Percentiles rank a stretch among this genome's conserved stretches.
phyloP scores from a whole-genome alignment of 345 rosid species.

The Hypericum androsaemum region DNA sequence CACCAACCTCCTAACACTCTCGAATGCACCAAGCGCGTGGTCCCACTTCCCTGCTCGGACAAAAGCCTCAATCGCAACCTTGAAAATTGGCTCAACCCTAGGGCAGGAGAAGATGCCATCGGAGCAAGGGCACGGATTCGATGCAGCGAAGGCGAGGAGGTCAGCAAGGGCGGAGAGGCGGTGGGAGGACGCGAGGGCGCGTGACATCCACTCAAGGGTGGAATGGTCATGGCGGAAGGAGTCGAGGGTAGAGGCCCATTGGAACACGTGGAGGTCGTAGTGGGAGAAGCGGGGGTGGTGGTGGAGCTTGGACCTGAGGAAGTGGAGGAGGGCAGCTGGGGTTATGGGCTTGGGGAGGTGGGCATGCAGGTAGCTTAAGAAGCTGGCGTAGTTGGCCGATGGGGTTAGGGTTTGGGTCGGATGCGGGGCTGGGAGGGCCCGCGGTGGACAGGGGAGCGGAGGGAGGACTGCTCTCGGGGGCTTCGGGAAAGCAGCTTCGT shows the following conservation, averaged over 20 bases:
- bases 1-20: conserved; percentile 53
- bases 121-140: conserved; percentile 74
- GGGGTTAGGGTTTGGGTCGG: conserved; percentile 61
- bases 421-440: conserved; percentile 22
- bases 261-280: conserved; percentile 66
- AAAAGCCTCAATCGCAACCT: conserved; percentile 38
- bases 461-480: conserved; percentile 19
- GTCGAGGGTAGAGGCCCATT: conserved; percentile 66
- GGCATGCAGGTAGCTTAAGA: conserved; percentile 46
- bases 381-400: conserved; percentile 30
- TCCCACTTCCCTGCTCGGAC: conserved; percentile 52
- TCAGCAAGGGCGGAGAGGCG: conserved; percentile 42
- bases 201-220: conserved; percentile 69
- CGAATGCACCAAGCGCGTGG: conserved; percentile 46
- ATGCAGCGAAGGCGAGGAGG: conserved; percentile 46
- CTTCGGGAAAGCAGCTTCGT: conserved; percentile 21
- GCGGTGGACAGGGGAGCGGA: conserved; percentile 38
- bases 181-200: conserved; percentile 55
- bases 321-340: conserved; percentile 43
- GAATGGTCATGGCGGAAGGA: conserved; percentile 74
- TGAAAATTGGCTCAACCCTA: conserved; percentile 48
- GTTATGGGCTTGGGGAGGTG: conserved; percentile 39
- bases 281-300: conserved; percentile 66
- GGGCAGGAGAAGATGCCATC: conserved; percentile 89
- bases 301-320: conserved; percentile 64